Evolutionary conservation across 2,329 filamentous ascomycete genomes (phyloP), one percentile per base, ranked within the genome.

Genomic region (Fusarium veterinarium): DNA sequence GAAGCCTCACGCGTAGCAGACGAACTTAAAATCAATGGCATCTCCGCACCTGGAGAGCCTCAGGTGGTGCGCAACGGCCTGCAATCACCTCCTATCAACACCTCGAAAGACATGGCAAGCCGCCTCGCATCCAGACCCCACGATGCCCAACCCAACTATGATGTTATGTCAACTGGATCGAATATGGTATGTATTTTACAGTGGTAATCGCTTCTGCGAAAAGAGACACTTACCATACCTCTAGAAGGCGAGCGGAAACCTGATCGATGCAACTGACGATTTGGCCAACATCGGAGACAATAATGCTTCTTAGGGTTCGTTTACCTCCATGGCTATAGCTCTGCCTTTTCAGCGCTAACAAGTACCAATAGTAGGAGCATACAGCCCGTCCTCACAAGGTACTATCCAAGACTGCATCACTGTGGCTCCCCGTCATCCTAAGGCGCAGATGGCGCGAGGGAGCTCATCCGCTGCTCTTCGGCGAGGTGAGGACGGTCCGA

Each of bases 241-340:
- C 14, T 42, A 68, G 38, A 45, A 68, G 44, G 19, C 48, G 9
- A 52, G 20, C 20, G 14, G 20, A 25, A 16, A 31, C 23, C 23
- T 45, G 40, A 25, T 10, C 16, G 28, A 42, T 28, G 8, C 19
- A n/a, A n/a, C 30, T 20, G 11, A 40, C 19, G 25, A 25, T 30
- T 41, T 57, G 60, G 28, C 35, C n/a, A 19, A 19, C 9, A 38
- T 45, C 20, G 19, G 28, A 49, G 25, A n/a, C 20, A 28, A 45
- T 5, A 44, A 48, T 53, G 41, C 51, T 71, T 52, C 61, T 55
- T 71, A 71, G 68, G 52, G 68, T 71, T 53, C 38, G 45, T 19
- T 20, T 30, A 16, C 11, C n/a, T 30, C 25, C 38, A 13, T 40
- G 5, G 20, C 28, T 46, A 48, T 33, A 13, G 44, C 25, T 12